Conservation (phyloP, 768 basidiomycete species). For the Candolleomyces aberdarensis region DNA sequence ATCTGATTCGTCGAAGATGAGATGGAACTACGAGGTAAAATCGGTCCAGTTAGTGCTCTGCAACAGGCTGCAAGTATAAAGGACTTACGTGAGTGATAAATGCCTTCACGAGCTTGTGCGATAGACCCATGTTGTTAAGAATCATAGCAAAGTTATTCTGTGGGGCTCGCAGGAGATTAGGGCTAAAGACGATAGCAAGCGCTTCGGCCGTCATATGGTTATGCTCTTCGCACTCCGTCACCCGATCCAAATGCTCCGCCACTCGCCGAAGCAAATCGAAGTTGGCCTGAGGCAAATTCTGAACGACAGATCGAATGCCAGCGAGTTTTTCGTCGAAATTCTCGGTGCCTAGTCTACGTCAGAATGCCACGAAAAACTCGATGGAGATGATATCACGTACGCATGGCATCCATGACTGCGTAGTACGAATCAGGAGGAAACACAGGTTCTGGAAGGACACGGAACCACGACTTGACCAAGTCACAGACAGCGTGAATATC, state of each 20-base stretch:
- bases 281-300: conserved; percentile 64
- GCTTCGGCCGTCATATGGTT: conserved; percentile 90
- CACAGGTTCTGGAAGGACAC: conserved; percentile 74
- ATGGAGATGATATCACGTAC: conserved; percentile 37
- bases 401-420: conserved; percentile 66
- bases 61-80: not conserved
- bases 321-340: conserved; percentile 65
- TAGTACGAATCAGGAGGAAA: conserved; percentile 70
- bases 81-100: conserved; percentile 72
- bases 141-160: conserved; percentile 77
- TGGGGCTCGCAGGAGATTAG: conserved; percentile 73
- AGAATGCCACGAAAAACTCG: conserved; percentile 3
- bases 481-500: conserved; percentile 86
- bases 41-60: conserved; percentile 8
- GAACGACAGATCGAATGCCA: conserved; percentile 65
- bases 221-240: conserved; percentile 84
- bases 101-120: conserved; percentile 72
- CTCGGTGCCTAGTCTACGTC: conserved; percentile 50
- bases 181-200: conserved; percentile 83
- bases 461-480: conserved; percentile 83
- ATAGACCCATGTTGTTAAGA: conserved; percentile 75
- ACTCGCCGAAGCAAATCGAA: conserved; percentile 80
- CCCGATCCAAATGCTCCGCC: conserved; percentile 83
- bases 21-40: conserved; percentile 42
- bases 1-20: conserved; percentile 73